Evolutionary conservation across 805 yeast genomes (phyloP).

Genomic region (Pichia scutulata): DNA sequence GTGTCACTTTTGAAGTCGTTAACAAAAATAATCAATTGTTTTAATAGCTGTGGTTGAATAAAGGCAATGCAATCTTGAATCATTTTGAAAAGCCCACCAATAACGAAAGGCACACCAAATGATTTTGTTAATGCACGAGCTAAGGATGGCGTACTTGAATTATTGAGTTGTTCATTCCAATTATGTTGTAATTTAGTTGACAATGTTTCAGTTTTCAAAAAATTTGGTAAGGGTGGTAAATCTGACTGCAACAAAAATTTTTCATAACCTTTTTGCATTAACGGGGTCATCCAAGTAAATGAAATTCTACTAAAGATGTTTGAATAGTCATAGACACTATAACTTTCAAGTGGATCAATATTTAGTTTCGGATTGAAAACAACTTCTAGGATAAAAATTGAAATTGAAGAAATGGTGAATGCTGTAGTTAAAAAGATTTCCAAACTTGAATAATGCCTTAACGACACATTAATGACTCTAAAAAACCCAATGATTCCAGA

Average conservation of each 20-base stretch:
- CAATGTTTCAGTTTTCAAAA: constrained; percentile 48
- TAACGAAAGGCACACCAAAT: constrained; percentile 62
- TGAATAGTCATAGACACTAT: constrained; percentile 39
- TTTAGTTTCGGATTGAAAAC: constrained; percentile 30
- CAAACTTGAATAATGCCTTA: constrained; percentile 30
- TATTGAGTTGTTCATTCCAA: constrained; percentile 52
- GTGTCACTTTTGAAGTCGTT: constrained; percentile 39
- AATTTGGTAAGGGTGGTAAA: constrained; percentile 70
- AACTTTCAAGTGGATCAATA: constrained; percentile 28
- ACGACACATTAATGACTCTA: constrained; percentile 34
- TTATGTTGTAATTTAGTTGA: constrained; percentile 41
- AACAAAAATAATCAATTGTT: constrained; percentile 55
- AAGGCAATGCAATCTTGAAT: constrained; percentile 75
- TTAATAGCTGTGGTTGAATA: constrained; percentile 78
- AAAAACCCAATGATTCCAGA: constrained; percentile 40
- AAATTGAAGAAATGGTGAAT: constrained; percentile 30
- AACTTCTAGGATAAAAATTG: constrained; percentile 39
- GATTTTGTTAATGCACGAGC: constrained; percentile 49
- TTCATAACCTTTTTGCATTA: constrained; percentile 45
- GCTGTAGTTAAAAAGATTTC: constrained; percentile 23
- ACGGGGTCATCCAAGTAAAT: constrained; percentile 53
- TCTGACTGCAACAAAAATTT: constrained; percentile 46
- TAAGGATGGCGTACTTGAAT: constrained; percentile 26
- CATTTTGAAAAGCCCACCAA: constrained; percentile 68
- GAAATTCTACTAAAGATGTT: constrained; percentile 46